Conservation (phyloP, 2,329 filamentous ascomycete species). For the Beauveria bassiana region DNA sequence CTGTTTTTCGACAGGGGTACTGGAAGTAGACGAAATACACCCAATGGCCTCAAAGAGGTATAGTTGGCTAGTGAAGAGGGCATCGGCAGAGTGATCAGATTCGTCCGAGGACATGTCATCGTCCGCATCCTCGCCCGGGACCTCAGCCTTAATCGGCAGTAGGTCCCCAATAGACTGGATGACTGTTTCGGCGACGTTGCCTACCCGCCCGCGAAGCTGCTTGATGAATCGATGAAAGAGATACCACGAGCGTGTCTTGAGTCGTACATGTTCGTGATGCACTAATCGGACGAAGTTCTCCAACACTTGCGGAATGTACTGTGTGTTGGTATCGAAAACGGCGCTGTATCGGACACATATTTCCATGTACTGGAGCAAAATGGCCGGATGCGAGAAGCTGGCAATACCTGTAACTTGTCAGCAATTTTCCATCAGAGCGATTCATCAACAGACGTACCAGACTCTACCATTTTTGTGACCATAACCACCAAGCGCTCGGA, state of each 20-base stretch:
- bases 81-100: conserved; percentile 81
- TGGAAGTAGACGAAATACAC: conserved; percentile 74
- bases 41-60: conserved; percentile 94
- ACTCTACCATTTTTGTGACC: conserved; percentile 94
- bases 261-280: conserved; percentile 78
- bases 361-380: conserved; percentile 96
- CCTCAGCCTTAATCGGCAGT: conserved; percentile 81
- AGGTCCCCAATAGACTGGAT: conserved; percentile 86
- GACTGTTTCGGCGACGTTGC: conserved; percentile 82
- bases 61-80: conserved; percentile 82
- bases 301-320: conserved; percentile 76
- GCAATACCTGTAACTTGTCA: conserved; percentile 56
- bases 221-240: conserved; percentile 90
- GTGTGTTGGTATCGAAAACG: conserved; percentile 80
- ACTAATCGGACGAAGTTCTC: conserved; percentile 88
- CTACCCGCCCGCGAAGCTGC: conserved; percentile 74
- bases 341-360: conserved; percentile 90
- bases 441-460: conserved; percentile 48
- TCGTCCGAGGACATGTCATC: conserved; percentile 96
- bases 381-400: conserved; percentile 79
- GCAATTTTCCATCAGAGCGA: conserved; percentile 13
- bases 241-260: conserved; percentile 92
- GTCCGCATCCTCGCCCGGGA: conserved; percentile 67
- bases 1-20: conserved; percentile 76
- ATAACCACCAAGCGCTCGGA: conserved; percentile 78